phyloP scores from a whole-genome alignment of 1,284 basidiomycete species.

The Ustilago vetiveriae region DNA sequence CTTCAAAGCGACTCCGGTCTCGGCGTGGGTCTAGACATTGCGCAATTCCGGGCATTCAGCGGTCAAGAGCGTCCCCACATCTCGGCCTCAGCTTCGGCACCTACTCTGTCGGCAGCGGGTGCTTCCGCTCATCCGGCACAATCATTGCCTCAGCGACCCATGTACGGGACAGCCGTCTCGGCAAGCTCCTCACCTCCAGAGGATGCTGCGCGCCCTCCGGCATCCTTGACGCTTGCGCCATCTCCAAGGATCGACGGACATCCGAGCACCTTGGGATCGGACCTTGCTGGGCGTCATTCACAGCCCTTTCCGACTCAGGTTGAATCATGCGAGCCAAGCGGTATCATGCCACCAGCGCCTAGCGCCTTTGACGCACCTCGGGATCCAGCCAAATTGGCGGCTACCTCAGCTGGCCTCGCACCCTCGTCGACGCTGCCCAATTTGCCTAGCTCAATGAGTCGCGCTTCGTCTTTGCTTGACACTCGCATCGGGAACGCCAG shows the following conservation, averaged over 20 bases:
- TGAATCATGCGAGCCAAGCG: constrained; percentile 7
- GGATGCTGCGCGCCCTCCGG: neutral
- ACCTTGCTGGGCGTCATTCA: neutral
- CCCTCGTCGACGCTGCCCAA: constrained; percentile 35
- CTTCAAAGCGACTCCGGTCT: constrained; percentile 7
- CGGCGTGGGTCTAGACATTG: too few relatives aligned
- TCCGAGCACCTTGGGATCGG: constrained; percentile 2
- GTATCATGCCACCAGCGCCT: constrained; percentile 34
- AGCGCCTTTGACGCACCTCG: constrained; percentile 45
- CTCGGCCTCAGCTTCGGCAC: constrained; percentile 17
- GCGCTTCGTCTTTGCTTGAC: constrained; percentile 26
- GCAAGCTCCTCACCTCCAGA: neutral
- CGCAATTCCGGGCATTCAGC: too few relatives aligned
- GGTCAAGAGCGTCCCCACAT: constrained; percentile 1
- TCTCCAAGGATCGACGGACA: constrained; percentile 32
- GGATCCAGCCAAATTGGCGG: constrained; percentile 50
- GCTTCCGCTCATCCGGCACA: too few relatives aligned
- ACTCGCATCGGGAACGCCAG: constrained; percentile 33
- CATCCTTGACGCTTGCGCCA: constrained; percentile 17
- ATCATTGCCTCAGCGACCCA: too few relatives aligned
- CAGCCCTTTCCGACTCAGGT: neutral
- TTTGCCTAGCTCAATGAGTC: constrained; percentile 25
- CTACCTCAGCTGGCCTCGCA: constrained; percentile 17
- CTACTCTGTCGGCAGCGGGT: constrained; percentile 4
- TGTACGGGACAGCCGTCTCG: too few relatives aligned